Base-by-base conservation (phyloP, 805 yeast genomes). In the Yamadazyma scolyti region DNA sequence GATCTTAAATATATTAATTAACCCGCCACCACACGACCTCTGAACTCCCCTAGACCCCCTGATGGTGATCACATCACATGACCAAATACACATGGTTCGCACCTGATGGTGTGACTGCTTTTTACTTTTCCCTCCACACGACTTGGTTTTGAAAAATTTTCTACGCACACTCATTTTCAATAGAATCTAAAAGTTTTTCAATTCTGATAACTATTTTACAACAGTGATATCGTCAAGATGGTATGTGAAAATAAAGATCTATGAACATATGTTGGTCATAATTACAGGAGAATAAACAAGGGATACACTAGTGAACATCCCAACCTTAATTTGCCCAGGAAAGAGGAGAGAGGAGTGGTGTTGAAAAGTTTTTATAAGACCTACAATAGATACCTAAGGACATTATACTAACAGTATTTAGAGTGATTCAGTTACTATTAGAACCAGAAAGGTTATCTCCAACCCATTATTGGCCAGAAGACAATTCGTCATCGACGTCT, bases 341-440 rank as follows among this genome's bases (percentile, higher is more conserved):
- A n/a, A n/a, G n/a, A n/a, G n/a, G n/a, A n/a, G n/a, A n/a, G n/a
- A n/a, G n/a, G n/a, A n/a, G n/a, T n/a, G n/a, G n/a, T n/a, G n/a
- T n/a, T n/a, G n/a, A n/a, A n/a, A n/a, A n/a, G n/a, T n/a, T n/a
- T n/a, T n/a, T n/a, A n/a, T n/a, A n/a, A n/a, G n/a, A n/a, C n/a
- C n/a, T n/a, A n/a, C n/a, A n/a, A n/a, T n/a, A n/a, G n/a, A n/a
- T n/a, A n/a, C n/a, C n/a, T n/a, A n/a, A n/a, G n/a, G n/a, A n/a
- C n/a, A n/a, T n/a, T 22, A 24, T 46, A 46, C 51, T 46, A 46
- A 46, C 50, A 34, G 18, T 23, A 12, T 35, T 23, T 50, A 84
- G 96, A 84, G 95, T 82, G 98, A 93, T 94, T 89, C 97, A 70
- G 89, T 93, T 75, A 93, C 98, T 65, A 85, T 93, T 79, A 90